These are phyloP conservation scores for Chlamydomonas schloesseri DNA, from an alignment of 139 green algal species.

Conservation along the genomic window DNA sequence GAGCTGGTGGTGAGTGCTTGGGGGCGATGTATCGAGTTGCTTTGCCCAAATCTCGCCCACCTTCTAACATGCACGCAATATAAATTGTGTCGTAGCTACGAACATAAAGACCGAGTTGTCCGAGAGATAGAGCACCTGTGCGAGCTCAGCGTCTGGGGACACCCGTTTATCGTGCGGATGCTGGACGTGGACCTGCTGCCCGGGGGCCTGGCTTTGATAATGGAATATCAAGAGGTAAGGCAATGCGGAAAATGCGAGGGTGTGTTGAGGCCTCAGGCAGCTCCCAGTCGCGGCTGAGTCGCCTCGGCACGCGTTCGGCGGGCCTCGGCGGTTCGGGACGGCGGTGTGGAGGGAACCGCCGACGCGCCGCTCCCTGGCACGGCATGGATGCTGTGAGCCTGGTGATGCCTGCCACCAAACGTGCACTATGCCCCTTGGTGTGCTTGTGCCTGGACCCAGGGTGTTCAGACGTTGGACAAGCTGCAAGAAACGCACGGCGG, in stretches of 20 bases:
- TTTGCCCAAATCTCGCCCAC: not conserved
- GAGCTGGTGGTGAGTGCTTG: not conserved
- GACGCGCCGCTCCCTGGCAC: too few relatives aligned
- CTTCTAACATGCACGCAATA: too few relatives aligned
- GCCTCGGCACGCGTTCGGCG: too few relatives aligned
- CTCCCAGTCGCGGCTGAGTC: too few relatives aligned
- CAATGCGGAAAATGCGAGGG: not conserved
- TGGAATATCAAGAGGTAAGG: not conserved
- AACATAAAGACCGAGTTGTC: not conserved
- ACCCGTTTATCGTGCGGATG: constrained; percentile 1
- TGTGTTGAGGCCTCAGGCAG: too few relatives aligned
- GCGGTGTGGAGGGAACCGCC: too few relatives aligned
- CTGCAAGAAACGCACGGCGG: not conserved
- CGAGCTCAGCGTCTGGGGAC: not conserved
- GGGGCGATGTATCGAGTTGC: too few relatives aligned
- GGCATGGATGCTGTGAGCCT: too few relatives aligned
- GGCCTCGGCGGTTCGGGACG: too few relatives aligned
- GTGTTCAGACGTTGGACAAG: not conserved
- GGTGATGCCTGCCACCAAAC: too few relatives aligned
- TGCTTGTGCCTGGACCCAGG: not conserved
- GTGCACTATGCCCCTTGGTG: too few relatives aligned
- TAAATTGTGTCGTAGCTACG: not conserved
- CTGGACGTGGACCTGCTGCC: not conserved
- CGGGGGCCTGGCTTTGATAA: not conserved
- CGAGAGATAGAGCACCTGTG: not conserved